phyloP scores from a whole-genome alignment of 805 yeast species.

The Saccharomyces paradoxus region DNA sequence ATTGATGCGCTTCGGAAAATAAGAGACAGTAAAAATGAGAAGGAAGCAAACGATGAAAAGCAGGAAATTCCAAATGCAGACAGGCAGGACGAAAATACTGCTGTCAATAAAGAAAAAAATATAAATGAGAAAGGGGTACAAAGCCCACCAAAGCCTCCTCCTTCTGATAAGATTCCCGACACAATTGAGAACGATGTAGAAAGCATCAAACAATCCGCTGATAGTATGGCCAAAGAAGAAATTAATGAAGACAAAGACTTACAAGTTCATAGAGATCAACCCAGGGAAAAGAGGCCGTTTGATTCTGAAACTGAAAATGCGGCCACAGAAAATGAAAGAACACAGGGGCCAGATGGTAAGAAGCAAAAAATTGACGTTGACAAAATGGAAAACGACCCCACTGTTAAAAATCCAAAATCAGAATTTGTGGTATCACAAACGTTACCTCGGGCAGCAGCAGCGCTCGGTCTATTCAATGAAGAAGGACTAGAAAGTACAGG shows the following conservation, averaged over 20 bases:
- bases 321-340: conserved; percentile 11
- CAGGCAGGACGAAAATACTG: background rate
- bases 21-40: conserved; percentile 9
- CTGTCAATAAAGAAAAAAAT: background rate
- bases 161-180: background rate
- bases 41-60: background rate
- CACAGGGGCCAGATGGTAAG: conserved; percentile 3
- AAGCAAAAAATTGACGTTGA: conserved; percentile 14
- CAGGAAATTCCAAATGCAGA: background rate
- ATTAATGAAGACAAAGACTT: background rate
- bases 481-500: conserved; percentile 59
- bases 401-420: conserved; percentile 61
- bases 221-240: background rate
- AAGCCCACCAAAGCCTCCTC: background rate
- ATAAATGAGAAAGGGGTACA: conserved; percentile 1
- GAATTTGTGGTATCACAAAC: conserved; percentile 68
- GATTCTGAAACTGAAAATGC: conserved; percentile 7
- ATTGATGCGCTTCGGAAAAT: conserved; percentile 13
- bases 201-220: background rate
- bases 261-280: background rate
- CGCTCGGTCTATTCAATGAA: conserved; percentile 59
- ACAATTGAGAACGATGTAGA: conserved; percentile 1
- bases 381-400: conserved; percentile 45
- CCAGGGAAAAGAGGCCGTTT: background rate
- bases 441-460: conserved; percentile 55